Percentiles rank a stretch among this genome's conserved stretches.
Conservation (phyloP, 306 rosid genomes). For the Citrullus mucosospermus region DNA sequence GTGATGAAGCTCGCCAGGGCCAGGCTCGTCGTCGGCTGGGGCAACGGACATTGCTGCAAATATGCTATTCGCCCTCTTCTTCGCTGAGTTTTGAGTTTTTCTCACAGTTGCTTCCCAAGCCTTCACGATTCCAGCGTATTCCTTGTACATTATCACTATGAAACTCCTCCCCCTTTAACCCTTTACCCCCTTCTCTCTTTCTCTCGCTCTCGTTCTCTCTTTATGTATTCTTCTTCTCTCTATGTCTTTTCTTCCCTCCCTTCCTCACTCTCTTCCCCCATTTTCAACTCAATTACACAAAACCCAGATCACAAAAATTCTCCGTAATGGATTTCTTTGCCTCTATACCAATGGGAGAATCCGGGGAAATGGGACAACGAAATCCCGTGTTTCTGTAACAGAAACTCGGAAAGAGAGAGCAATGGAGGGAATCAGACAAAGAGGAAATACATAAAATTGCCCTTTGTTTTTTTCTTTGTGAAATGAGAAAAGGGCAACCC, state of each 20-base stretch:
- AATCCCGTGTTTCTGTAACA: conserved; percentile 15
- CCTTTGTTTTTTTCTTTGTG: conserved; percentile 16
- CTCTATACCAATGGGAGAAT: background rate
- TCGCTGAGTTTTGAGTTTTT: conserved; percentile 39
- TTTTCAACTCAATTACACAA: conserved; percentile 13
- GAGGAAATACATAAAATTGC: conserved; percentile 13
- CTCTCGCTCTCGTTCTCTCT: no score
- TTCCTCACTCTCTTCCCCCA: conserved; percentile 17
- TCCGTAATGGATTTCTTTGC: background rate
- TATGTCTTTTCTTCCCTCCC: background rate
- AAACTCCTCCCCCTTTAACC: background rate
- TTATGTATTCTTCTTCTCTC: no score
- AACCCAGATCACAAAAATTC: conserved; percentile 12
- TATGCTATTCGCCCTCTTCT: conserved; percentile 49
- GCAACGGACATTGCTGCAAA: conserved; percentile 72
- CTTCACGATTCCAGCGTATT: conserved; percentile 37
- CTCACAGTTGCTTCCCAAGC: conserved; percentile 58
- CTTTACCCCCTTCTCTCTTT: background rate
- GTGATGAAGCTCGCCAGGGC: conserved; percentile 22
- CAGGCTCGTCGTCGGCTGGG: conserved; percentile 67
- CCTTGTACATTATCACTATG: conserved; percentile 50
- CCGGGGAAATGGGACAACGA: conserved; percentile 6
- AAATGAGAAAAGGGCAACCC: background rate
- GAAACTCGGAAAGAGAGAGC: conserved; percentile 12
- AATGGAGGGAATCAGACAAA: conserved; percentile 17